Base-by-base conservation (phyloP, 225 moss, liverwort and hornwort genomes). In the Pleurozium schreberi region DNA sequence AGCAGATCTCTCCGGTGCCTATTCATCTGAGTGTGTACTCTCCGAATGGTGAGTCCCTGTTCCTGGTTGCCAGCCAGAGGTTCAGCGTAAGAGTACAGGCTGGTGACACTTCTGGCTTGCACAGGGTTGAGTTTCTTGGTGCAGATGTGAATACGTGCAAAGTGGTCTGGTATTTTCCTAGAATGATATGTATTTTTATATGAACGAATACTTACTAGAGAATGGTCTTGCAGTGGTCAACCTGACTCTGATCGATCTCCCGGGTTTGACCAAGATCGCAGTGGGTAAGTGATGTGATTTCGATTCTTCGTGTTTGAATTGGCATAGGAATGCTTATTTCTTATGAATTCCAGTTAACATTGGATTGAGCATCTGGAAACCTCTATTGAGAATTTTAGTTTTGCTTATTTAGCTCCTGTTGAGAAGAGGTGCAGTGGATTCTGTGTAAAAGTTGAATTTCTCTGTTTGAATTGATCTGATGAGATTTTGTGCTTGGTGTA, bases 1-100 rank as follows among this genome's bases (percentile, higher is more conserved):
- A 93, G 92, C 93, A 93, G 88, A 94, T 94, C 85, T 94, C 93
- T 81, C 93, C 93, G 66, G 92, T 94, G 59, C 94, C 94, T 53
- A 94, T 94, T 60, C 93, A 93, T 87, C 50, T 94, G 80, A 94
- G 93, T 91, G 91, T 93, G 31, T 93, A 93, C 69, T 94, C 94
- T 28, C 92, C 92, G 31, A 94, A 94, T 84, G 93, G 94, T 94
- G 75, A 91, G 94, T 86, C 71, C 71, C 18, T 77, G 38, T 62
- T 79, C 28, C 49, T 71, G 34, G 45, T 55, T 81, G 43, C 42
- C 15, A 52, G 31, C 25, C 62, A 43, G 75, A 87, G 80, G 57
- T 59, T 84, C 38, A 11, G 7, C 76, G 26, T 19, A 49, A 73
- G 28, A 88, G 13, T 53, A 61, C 38, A 74, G 38, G 55, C 55